Percentiles rank a stretch among this genome's conserved stretches.
Conservation (phyloP, 75 land plant genomes). For the Pinus taeda region DNA sequence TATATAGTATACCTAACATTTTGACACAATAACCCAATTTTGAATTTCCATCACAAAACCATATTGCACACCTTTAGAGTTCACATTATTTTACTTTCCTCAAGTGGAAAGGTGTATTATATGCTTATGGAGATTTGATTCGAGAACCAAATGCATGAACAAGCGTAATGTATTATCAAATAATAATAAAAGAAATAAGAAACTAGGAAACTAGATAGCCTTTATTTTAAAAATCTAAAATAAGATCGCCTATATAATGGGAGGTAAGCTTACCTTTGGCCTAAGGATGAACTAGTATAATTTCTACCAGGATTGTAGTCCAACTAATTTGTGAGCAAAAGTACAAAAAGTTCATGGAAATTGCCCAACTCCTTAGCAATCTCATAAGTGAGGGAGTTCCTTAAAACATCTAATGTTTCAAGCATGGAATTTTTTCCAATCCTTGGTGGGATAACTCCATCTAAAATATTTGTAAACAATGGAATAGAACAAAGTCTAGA, state of each 20-base stretch:
- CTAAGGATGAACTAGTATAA: constrained; percentile 18
- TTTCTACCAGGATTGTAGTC: constrained; percentile 6
- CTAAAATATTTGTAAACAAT: constrained; percentile 46
- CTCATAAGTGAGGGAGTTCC: constrained; percentile 38
- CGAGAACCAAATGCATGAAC: too few relatives aligned
- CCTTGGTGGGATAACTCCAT: constrained; percentile 47
- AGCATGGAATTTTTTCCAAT: constrained; percentile 46
- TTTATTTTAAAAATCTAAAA: not conserved
- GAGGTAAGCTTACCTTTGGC: constrained; percentile 36
- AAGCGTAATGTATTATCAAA: not conserved
- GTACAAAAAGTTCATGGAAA: constrained; percentile 36
- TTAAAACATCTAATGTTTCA: constrained; percentile 34
- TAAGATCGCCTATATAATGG: not conserved
- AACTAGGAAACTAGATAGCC: not conserved
- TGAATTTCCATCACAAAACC: not conserved
- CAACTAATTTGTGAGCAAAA: too few relatives aligned
- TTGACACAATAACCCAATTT: too few relatives aligned
- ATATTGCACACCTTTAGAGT: not conserved
- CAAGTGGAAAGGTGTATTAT: not conserved
- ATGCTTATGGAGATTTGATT: not conserved
- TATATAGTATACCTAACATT: too few relatives aligned
- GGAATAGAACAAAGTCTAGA: constrained; percentile 28
- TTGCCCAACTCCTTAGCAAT: constrained; percentile 46
- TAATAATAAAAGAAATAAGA: not conserved
- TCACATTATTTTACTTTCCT: not conserved